phyloP scores from a whole-genome alignment of 2,329 filamentous ascomycete genomes.

The Lojkania enalia region DNA sequence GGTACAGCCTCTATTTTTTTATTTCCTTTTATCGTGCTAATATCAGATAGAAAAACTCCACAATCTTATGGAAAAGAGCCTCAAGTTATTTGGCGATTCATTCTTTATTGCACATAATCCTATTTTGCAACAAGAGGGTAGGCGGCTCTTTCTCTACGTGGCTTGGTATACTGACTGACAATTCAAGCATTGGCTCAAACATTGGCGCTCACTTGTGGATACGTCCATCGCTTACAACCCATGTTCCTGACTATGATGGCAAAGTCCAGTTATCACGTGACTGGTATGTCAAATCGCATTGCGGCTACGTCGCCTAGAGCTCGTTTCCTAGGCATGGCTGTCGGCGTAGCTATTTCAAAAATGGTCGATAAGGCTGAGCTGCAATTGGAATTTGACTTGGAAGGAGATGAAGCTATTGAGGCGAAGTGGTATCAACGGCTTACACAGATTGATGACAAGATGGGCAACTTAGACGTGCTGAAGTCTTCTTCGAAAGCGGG shows the following conservation, averaged over 20 bases:
- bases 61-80: constrained; percentile 65
- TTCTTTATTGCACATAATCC: constrained; percentile 85
- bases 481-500: not conserved
- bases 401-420: constrained; percentile 74
- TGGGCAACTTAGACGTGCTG: constrained; percentile 52
- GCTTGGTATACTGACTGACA: constrained; percentile 20
- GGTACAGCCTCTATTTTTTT: constrained; percentile 33
- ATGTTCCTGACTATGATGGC: constrained; percentile 70
- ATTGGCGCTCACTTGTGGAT: constrained; percentile 75
- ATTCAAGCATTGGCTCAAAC: constrained; percentile 81
- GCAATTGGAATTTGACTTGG: constrained; percentile 79
- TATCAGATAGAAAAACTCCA: constrained; percentile 51
- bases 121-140: constrained; percentile 86
- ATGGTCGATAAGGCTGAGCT: constrained; percentile 69
- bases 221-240: constrained; percentile 68
- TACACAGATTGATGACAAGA: constrained; percentile 62
- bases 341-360: constrained; percentile 72
- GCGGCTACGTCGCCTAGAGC: constrained; percentile 73
- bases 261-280: constrained; percentile 73
- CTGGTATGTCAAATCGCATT: constrained; percentile 81
- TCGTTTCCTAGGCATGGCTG: constrained; percentile 83
- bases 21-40: constrained; percentile 7
- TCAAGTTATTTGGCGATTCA: constrained; percentile 79
- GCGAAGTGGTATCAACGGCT: constrained; percentile 75
- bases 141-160: not conserved